Percentiles rank a stretch among this genome's conserved stretches.
Conservation (phyloP, 352 stramenopile genomes). For the Phytophthora pistaciae region DNA sequence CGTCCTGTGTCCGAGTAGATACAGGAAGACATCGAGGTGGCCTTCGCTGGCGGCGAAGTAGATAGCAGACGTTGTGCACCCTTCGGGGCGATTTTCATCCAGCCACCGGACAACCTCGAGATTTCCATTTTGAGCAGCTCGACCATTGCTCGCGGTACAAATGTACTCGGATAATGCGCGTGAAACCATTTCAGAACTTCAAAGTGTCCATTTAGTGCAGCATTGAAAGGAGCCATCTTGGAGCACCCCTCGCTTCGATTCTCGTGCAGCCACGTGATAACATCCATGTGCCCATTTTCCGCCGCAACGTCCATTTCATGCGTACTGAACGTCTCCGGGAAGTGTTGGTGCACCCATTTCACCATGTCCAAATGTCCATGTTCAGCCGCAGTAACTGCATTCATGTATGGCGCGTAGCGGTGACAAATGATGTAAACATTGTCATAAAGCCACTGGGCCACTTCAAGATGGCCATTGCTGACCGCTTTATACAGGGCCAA, state of each 20-base stretch:
- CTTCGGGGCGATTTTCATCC: neutral
- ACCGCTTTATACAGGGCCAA: neutral
- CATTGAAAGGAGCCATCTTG: neutral
- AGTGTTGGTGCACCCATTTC: neutral
- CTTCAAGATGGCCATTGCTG: neutral
- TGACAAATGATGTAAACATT: neutral
- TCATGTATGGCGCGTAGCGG: neutral
- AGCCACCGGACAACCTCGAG: neutral
- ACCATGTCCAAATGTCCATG: neutral
- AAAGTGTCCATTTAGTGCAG: neutral
- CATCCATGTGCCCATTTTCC: neutral
- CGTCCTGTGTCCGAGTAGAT: neutral
- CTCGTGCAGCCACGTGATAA: neutral
- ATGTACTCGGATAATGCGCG: neutral
- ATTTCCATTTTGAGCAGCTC: neutral
- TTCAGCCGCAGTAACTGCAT: neutral
- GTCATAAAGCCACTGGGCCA: neutral
- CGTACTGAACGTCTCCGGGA: neutral
- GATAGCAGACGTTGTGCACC: neutral
- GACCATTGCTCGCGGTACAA: neutral
- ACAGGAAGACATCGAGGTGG: neutral
- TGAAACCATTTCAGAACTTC: neutral
- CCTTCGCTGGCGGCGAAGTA: neutral
- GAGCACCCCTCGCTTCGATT: neutral
- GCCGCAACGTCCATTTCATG: neutral